Evolutionary conservation across 495 filamentous ascomycete species (phyloP).

Genomic region (Aspergillus biplanus): DNA sequence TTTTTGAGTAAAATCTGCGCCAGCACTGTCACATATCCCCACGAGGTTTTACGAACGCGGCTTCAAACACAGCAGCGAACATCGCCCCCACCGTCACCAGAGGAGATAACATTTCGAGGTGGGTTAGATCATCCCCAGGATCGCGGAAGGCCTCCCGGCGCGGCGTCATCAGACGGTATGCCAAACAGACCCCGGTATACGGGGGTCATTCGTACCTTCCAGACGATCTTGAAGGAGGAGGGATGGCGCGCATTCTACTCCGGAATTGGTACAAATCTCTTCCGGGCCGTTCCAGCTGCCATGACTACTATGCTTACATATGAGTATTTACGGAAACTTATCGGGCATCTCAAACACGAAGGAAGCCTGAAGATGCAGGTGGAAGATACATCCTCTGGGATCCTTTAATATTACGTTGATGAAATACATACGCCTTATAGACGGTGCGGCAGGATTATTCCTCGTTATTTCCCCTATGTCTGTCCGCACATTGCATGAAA

Average conservation of each 20-base stretch:
- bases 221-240: conserved; percentile 85
- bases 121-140: conserved; percentile 54
- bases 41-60: conserved; percentile 91
- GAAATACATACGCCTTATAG: not conserved
- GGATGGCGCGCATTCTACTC: conserved; percentile 97
- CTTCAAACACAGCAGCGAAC: conserved; percentile 83
- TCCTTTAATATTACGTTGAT: conserved; percentile 19
- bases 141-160: conserved; percentile 48
- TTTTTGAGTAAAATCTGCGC: conserved; percentile 94
- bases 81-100: conserved; percentile 43
- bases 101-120: conserved; percentile 67
- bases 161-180: conserved; percentile 60
- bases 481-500: not conserved
- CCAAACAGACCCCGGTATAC: conserved; percentile 69
- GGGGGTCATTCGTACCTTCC: conserved; percentile 80
- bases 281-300: conserved; percentile 90
- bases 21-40: conserved; percentile 93
- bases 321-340: conserved; percentile 74
- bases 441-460: not conserved
- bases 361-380: conserved; percentile 43
- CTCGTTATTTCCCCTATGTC: not conserved
- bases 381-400: conserved; percentile 25
- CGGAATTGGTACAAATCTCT: conserved; percentile 97
- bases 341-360: conserved; percentile 54
- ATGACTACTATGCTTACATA: conserved; percentile 98